Percentiles rank a stretch among this genome's conserved stretches.
phyloP scores from a whole-genome alignment of 2,329 filamentous ascomycete species.

The Colletotrichum sp. region DNA sequence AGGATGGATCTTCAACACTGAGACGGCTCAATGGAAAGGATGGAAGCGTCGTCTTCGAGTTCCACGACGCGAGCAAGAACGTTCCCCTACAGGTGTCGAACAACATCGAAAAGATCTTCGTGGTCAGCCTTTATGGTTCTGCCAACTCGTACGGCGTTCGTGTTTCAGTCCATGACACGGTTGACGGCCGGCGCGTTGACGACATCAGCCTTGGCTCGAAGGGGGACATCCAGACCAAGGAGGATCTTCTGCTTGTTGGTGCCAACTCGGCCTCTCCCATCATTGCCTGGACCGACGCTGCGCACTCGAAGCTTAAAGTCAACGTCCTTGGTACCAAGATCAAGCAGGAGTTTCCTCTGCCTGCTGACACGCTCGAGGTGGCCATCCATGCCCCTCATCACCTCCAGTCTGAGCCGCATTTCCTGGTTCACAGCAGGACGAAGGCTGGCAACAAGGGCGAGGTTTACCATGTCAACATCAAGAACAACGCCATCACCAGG shows the following conservation, averaged over 20 bases:
- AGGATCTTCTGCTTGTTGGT: slow-evolving; percentile 76
- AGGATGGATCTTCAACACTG: slow-evolving; percentile 62
- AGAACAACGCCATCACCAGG: slow-evolving; percentile 71
- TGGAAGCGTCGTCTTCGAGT: slow-evolving; percentile 81
- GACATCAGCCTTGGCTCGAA: slow-evolving; percentile 78
- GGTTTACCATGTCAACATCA: slow-evolving; percentile 82
- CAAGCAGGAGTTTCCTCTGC: slow-evolving; percentile 59
- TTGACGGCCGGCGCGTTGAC: slow-evolving; percentile 74
- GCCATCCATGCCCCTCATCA: slow-evolving; percentile 78
- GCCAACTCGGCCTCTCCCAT: slow-evolving; percentile 78
- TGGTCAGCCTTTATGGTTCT: slow-evolving; percentile 75
- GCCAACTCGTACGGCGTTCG: slow-evolving; percentile 77
- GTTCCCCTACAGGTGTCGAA: slow-evolving; percentile 76
- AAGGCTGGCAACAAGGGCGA: slow-evolving; percentile 77
- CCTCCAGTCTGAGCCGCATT: slow-evolving; percentile 76
- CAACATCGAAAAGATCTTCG: slow-evolving; percentile 74
- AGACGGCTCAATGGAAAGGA: slow-evolving; percentile 75
- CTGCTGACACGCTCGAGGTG: slow-evolving; percentile 52
- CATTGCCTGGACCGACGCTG: slow-evolving; percentile 75
- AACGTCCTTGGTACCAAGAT: slow-evolving; percentile 71
- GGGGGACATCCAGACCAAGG: slow-evolving; percentile 68
- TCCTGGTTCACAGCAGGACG: slow-evolving; percentile 82
- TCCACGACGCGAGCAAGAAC: slow-evolving; percentile 71
- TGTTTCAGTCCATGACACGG: slow-evolving; percentile 74
- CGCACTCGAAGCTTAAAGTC: slow-evolving; percentile 67